Evolutionary conservation across 768 basidiomycete genomes (phyloP), one percentile per base, ranked within the genome.

Genomic region (Epithele typhae): DNA sequence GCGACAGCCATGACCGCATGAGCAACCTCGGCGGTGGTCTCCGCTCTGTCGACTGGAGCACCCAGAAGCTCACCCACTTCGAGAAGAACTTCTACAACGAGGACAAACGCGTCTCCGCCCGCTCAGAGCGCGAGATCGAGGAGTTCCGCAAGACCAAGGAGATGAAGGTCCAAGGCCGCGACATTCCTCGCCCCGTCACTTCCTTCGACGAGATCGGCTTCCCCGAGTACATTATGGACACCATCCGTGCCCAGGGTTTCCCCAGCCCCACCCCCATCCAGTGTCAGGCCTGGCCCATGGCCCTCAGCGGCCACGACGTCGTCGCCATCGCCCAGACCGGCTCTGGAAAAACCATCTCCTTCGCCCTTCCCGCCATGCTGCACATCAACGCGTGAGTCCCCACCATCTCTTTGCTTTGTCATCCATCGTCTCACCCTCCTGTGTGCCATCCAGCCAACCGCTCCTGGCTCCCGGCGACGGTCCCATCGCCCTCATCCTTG

Each of bases 221-320:
- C 70, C 96, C 96, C 9, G 92, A 95, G 58, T 98, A 98, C 68
- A 79, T 99, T 51, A 83, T 97, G 84, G 70, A 80, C 43, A 90
- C 95, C 41, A 94, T 99, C 66, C 85, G 79, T 49, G 89, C 91
- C 9, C 92, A 96, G 70, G 96, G 96, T 25, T 99, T 99, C 71
- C 67, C 81, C 23, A 64, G 77, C 1, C 96, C 96, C 0, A 93
- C 95, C 6, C 85, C 96, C 40, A 98, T 99, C 61, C 96, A 99
- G 63, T 96, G 95, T 62, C 96, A 99, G 65, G 88, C 94, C 15
- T 99, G 96, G 96, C 96, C 96, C 0, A 98, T 98, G 93, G 95
- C 96, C 3, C 74, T 97, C 23, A 91, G 79, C 40, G 95, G 95
- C 45, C 78, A 92, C 51, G 95, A 99, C 68, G 77, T 97, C 32